phyloP scores from a whole-genome alignment of 1,284 basidiomycete genomes.

The Agroathelia rolfsii region DNA sequence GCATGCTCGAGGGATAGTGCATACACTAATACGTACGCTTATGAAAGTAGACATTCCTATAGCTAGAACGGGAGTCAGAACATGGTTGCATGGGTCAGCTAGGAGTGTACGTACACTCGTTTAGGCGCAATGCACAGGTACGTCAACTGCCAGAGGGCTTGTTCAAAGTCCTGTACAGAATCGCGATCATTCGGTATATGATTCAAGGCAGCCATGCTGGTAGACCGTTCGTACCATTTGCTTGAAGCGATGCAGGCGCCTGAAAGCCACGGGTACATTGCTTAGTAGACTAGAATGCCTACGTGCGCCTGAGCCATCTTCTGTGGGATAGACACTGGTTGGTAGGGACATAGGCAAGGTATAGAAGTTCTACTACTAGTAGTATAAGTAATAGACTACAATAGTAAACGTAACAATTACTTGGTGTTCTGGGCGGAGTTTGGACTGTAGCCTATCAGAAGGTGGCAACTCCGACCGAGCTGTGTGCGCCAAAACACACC shows the following conservation, averaged over 20 bases:
- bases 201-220: neutral
- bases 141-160: slow-evolving; percentile 88
- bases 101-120: slow-evolving; percentile 63
- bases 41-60: slow-evolving; percentile 87
- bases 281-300: slow-evolving; percentile 29
- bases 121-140: slow-evolving; percentile 86
- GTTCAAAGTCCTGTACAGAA: slow-evolving; percentile 75
- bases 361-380: too few species aligned
- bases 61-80: slow-evolving; percentile 33
- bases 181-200: slow-evolving; percentile 6
- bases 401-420: too few species aligned
- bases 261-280: slow-evolving; percentile 71
- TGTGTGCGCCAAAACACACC: slow-evolving; percentile 1
- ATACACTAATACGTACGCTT: slow-evolving; percentile 49
- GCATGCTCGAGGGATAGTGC: slow-evolving; percentile 3
- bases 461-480: neutral
- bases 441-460: too few species aligned
- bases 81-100: slow-evolving; percentile 3
- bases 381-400: too few species aligned
- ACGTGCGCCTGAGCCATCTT: slow-evolving; percentile 25
- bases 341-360: slow-evolving; percentile 61
- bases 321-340: slow-evolving; percentile 37
- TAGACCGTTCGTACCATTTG: slow-evolving; percentile 58
- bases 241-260: slow-evolving; percentile 68
- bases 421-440: too few species aligned